Evolutionary conservation across 257 asterid species (phyloP).

Genomic region (Salvia splendens): DNA sequence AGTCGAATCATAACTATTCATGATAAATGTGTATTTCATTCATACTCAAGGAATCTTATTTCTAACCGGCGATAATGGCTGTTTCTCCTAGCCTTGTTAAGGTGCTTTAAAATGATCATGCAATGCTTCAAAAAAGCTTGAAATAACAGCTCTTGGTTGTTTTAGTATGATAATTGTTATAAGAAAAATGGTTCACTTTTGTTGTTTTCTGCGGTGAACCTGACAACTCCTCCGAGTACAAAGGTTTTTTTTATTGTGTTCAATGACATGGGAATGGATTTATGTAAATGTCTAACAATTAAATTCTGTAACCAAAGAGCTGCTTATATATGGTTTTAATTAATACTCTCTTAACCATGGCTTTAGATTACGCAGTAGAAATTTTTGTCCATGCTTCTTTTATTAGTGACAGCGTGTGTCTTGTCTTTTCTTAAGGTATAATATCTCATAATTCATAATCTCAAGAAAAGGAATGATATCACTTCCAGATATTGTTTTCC

Average conservation of each 20-base stretch:
- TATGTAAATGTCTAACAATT: not conserved
- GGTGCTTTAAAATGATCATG: conserved; percentile 2
- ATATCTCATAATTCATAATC: not conserved
- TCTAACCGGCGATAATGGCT: conserved; percentile 22
- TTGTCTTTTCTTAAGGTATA: not conserved
- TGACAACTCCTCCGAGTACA: too few relatives aligned
- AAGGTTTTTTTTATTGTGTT: not conserved
- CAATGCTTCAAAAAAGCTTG: conserved; percentile 9
- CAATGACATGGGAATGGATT: not conserved
- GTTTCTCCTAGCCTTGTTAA: conserved; percentile 15
- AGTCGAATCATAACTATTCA: not conserved
- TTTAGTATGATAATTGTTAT: not conserved
- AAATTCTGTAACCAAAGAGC: not conserved
- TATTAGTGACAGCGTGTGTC: not conserved
- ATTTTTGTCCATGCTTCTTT: not conserved
- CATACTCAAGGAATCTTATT: not conserved
- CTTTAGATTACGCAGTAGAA: not conserved
- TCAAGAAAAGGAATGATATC: conserved; percentile 6
- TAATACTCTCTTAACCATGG: conserved; percentile 1
- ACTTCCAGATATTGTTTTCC: not conserved
- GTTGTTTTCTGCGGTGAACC: too few relatives aligned
- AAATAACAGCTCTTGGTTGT: conserved; percentile 4
- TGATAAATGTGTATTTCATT: not conserved
- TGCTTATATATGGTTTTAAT: not conserved
- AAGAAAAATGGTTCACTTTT: too few relatives aligned